Conservation (phyloP, 805 yeast genomes). For the Yamadazyma paraphyllophila region DNA sequence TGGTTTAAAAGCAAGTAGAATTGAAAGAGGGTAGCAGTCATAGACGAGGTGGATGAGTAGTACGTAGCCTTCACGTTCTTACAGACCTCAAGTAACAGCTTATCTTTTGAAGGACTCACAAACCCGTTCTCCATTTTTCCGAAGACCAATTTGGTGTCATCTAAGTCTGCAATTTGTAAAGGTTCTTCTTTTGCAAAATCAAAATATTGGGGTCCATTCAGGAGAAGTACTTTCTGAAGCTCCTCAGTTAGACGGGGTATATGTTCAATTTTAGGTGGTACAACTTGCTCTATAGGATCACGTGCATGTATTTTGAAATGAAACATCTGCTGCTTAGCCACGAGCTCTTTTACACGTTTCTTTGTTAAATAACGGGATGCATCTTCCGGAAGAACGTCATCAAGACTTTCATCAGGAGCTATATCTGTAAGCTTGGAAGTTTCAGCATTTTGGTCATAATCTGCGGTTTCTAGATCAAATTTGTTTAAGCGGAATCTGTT, state of each 20-base stretch:
- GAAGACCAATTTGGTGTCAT: conserved; percentile 60
- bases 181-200: conserved; percentile 51
- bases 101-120: conserved; percentile 58
- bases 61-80: conserved; percentile 35
- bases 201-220: conserved; percentile 77
- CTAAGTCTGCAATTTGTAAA: conserved; percentile 31
- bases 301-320: conserved; percentile 1
- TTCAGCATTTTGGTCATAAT: not conserved
- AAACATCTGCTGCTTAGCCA: not conserved
- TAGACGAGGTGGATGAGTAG: conserved; percentile 82
- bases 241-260: conserved; percentile 64
- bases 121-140: not conserved
- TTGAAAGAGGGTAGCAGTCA: conserved; percentile 75
- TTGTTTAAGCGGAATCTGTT: conserved; percentile 7
- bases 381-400: not conserved
- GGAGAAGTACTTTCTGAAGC: conserved; percentile 69
- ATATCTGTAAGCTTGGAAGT: not conserved
- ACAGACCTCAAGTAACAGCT: conserved; percentile 49
- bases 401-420: not conserved
- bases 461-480: conserved; percentile 1
- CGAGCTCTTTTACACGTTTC: not conserved
- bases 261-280: conserved; percentile 18
- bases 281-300: conserved; percentile 13
- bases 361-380: conserved; percentile 2
- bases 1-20: conserved; percentile 67